A percentile compares a stretch with the other conserved stretches of the same genome.
Conservation (phyloP, 768 basidiomycete genomes). For the Crepidotus variabilis region DNA sequence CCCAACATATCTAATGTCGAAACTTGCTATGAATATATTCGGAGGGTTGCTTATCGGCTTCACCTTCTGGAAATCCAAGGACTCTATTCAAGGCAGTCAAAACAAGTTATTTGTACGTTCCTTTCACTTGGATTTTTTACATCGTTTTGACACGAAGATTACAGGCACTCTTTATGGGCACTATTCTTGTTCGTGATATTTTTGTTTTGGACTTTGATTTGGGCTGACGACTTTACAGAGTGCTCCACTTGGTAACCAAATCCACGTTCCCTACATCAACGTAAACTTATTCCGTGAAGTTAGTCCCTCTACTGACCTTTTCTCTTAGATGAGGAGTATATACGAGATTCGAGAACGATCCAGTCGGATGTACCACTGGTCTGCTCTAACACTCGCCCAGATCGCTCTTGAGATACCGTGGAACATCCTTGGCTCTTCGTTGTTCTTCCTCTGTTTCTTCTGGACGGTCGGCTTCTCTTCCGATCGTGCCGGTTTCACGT, state of each 20-base stretch:
- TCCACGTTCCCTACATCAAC: conserved; percentile 61
- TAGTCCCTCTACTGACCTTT: background rate
- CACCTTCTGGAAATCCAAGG: conserved; percentile 57
- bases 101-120: conserved; percentile 61
- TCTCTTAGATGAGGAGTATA: conserved; percentile 43
- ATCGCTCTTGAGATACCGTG: conserved; percentile 59
- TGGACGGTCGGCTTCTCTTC: conserved; percentile 63
- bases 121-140: conserved; percentile 8
- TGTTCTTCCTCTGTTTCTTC: conserved; percentile 73
- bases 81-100: conserved; percentile 53
- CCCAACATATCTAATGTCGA: conserved; percentile 59
- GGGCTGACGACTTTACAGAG: conserved; percentile 17
- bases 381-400: conserved; percentile 51
- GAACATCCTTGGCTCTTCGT: conserved; percentile 55
- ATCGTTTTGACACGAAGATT: background rate
- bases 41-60: conserved; percentile 58
- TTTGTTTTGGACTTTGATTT: background rate
- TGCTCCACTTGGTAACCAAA: conserved; percentile 57
- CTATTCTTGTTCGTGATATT: conserved; percentile 34
- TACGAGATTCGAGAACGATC: conserved; percentile 69
- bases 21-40: conserved; percentile 50
- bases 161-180: conserved; percentile 56
- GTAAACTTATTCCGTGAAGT: conserved; percentile 7
- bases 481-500: conserved; percentile 55
- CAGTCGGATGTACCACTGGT: conserved; percentile 65